phyloP scores from a whole-genome alignment of 2,329 filamentous ascomycete species.

The Leptodontidium sp. region DNA sequence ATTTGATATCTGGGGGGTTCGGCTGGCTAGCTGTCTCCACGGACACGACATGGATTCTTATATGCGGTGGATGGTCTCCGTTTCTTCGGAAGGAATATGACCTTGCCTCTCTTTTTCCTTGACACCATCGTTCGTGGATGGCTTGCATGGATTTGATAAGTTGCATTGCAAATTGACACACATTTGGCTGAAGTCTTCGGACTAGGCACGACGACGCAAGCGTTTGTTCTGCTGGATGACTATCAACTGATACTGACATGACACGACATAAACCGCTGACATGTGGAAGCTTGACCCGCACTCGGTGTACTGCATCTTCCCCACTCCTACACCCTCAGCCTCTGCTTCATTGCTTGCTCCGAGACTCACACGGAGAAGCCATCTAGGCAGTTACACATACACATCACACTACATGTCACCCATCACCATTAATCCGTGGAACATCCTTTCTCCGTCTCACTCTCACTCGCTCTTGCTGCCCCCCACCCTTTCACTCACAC shows the following conservation, averaged over 20 bases:
- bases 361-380: no score
- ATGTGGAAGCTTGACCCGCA: not conserved
- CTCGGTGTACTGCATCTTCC: no score
- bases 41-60: slow-evolving; percentile 16
- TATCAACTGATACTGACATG: not conserved
- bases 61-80: not conserved
- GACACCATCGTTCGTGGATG: not conserved
- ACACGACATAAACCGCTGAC: not conserved
- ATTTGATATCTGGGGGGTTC: slow-evolving; percentile 12
- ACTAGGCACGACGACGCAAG: slow-evolving; percentile 14
- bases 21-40: slow-evolving; percentile 24
- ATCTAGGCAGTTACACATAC: no score
- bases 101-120: slow-evolving; percentile 16
- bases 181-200: slow-evolving; percentile 11
- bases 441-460: slow-evolving; percentile 17
- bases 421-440: slow-evolving; percentile 1
- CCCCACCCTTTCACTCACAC: slow-evolving; percentile 2
- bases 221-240: not conserved
- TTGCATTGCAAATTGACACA: slow-evolving; percentile 25
- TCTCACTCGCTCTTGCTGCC: not conserved
- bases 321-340: not conserved
- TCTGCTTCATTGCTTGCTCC: not conserved
- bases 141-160: slow-evolving; percentile 19
- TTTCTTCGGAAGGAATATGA: slow-evolving; percentile 1
- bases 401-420: not conserved